Evolutionary conservation across 495 filamentous ascomycete species (phyloP), one percentile per base, ranked within the genome.

Genomic region (Staphylotrichum longicolle): DNA sequence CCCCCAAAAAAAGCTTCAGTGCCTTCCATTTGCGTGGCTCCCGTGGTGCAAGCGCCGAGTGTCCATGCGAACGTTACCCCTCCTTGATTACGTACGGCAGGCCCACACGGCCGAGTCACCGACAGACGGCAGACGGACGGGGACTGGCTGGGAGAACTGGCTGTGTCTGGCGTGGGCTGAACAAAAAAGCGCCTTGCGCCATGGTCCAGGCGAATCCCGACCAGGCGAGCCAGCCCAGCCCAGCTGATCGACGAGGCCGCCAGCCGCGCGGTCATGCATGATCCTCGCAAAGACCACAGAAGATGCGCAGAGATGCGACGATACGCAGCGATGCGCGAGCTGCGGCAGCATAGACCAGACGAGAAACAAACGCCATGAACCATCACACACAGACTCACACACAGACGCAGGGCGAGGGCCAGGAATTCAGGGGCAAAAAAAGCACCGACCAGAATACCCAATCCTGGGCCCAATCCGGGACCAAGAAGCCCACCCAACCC

Each of bases 241-340:
- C 8, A 33, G 12, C 42, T 59, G 61, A 58, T 59, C 56, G 44
- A 50, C 61, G 14, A 53, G 41, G 44, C 61, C 61, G 61, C 60
- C 55, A 59, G 48, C 61, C 61, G 61, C 61, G 55, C 61, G 58
- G 48, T 60, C 48, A 58, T 63, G 61, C 61, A 62, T 37, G 11
- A 52, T 51, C 61, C 42, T 57, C 37, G 37, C 47, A 27, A 27
- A 27, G 20, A 27, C 20, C 20, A 27, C 20, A 27, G 20, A 27
- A 27, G 20, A 27, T 27, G 20, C 20, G 0, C 20, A 27, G 20
- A 27, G 20, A 27, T 27, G 20, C 32, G 45, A 32, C 8, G 39
- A 48, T 47, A 12, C 48, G 45, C 46, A 15, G 45, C 15, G 27
- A 8, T 5, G 45, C 14, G 35, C 33, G 56, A 15, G 7, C 33